Evolutionary conservation across 495 filamentous ascomycete genomes (phyloP).

Genomic region (Neurospora sp.): DNA sequence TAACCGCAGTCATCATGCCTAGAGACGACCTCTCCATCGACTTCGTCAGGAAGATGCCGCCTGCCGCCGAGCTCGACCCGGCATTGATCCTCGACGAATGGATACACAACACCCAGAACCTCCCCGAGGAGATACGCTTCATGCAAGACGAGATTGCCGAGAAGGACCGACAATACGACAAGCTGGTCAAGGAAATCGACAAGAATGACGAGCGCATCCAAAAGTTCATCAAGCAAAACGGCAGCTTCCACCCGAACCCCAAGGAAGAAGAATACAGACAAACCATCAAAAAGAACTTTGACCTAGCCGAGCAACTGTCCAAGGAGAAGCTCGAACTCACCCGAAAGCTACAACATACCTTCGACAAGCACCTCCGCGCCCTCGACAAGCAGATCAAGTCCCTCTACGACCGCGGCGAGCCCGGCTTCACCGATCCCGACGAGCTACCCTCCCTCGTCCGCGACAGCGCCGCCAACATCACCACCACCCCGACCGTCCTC

Average conservation of each 20-base stretch:
- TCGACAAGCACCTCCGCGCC: conserved; percentile 82
- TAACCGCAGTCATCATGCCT: conserved; percentile 39
- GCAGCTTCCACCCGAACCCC: conserved; percentile 69
- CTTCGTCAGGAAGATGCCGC: conserved; percentile 43
- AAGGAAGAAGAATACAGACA: conserved; percentile 71
- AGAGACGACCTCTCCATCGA: conserved; percentile 55
- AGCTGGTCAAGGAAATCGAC: conserved; percentile 62
- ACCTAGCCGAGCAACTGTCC: conserved; percentile 61
- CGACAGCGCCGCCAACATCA: conserved; percentile 39
- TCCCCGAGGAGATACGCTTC: conserved; percentile 85
- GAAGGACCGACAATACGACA: conserved; percentile 72
- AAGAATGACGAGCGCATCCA: conserved; percentile 74
- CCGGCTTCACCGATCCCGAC: conserved; percentile 62
- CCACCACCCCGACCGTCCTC: conserved; percentile 25
- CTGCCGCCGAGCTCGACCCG: conserved; percentile 54
- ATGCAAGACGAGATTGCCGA: conserved; percentile 89
- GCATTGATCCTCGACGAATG: conserved; percentile 88
- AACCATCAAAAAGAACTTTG: conserved; percentile 60
- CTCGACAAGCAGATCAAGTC: conserved; percentile 81
- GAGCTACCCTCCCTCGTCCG: conserved; percentile 68
- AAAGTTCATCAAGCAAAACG: conserved; percentile 79
- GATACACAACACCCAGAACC: conserved; percentile 73
- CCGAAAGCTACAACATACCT: conserved; percentile 62
- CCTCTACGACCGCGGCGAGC: conserved; percentile 65
- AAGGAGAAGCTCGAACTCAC: conserved; percentile 78